Percentiles rank a stretch among this genome's conserved stretches.
Conservation (phyloP, 1,284 basidiomycete species). For the Anthracocystis setariae region DNA sequence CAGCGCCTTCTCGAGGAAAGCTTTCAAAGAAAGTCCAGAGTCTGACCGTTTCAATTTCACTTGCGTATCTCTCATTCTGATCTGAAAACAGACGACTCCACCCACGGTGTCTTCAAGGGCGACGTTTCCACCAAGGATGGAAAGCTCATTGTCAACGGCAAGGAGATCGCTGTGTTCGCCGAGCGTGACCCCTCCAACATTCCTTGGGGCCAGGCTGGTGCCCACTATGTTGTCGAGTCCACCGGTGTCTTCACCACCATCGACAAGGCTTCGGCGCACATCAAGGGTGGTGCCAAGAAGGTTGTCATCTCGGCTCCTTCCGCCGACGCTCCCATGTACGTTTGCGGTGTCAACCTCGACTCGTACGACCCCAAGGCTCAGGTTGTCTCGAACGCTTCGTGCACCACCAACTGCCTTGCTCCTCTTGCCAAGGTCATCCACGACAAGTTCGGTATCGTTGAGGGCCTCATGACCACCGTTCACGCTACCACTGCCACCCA, state of each 20-base stretch:
- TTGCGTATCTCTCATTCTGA: conserved; percentile 1
- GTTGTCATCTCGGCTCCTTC: conserved; percentile 99
- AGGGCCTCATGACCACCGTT: conserved; percentile 94
- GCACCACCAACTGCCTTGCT: conserved; percentile 96
- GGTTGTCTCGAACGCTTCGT: conserved; percentile 96
- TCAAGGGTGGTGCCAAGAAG: conserved; percentile 99
- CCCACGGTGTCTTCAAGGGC: conserved; percentile 95
- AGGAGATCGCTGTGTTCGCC: conserved; percentile 78
- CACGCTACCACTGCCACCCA: conserved; percentile 88
- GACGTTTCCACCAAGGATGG: conserved; percentile 83
- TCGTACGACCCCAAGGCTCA: conserved; percentile 88
- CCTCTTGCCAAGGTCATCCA: conserved; percentile 98
- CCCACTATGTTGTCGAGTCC: conserved; percentile 95
- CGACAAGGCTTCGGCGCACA: conserved; percentile 86
- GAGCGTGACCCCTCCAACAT: conserved; percentile 91
- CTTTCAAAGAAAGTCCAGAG: background rate
- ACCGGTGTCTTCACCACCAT: conserved; percentile 99
- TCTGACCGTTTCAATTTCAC: background rate
- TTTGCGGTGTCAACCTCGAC: conserved; percentile 91
- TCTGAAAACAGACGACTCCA: conserved; percentile 76
- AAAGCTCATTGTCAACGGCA: conserved; percentile 88
- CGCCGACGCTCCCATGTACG: conserved; percentile 92
- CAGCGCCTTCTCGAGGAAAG: background rate
- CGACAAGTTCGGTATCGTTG: conserved; percentile 74
- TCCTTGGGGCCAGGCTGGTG: conserved; percentile 82